Conservation (phyloP, 2,329 filamentous ascomycete genomes). For the Fusarium nanum region DNA sequence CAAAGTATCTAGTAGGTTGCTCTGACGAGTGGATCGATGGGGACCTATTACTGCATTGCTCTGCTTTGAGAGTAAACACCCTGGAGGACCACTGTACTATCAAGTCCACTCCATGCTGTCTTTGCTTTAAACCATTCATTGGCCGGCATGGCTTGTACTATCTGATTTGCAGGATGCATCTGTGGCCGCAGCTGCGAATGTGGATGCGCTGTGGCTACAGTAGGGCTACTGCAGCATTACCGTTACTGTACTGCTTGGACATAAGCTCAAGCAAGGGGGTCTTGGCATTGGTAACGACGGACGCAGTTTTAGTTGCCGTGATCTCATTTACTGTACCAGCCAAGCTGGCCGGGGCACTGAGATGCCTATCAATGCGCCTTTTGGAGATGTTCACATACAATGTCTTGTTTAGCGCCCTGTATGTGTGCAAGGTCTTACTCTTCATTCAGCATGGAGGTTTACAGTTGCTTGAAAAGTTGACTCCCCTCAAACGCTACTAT, state of each 20-base stretch:
- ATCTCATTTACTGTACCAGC: constrained; percentile 5
- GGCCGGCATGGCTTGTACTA: constrained; percentile 28
- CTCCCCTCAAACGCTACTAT: background rate
- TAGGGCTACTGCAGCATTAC: constrained; percentile 19
- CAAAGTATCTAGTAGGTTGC: background rate
- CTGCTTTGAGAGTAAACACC: constrained; percentile 33
- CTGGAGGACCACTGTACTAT: constrained; percentile 28
- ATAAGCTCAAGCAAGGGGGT: constrained; percentile 6
- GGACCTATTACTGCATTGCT: background rate
- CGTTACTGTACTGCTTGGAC: background rate
- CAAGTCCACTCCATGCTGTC: constrained; percentile 23
- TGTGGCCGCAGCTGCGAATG: constrained; percentile 1
- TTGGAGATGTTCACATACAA: background rate
- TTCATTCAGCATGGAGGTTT: background rate
- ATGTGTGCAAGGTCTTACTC: background rate
- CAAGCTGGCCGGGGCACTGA: constrained; percentile 17
- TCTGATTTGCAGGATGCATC: constrained; percentile 23
- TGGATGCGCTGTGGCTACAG: constrained; percentile 24
- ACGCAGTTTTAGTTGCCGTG: constrained; percentile 5
- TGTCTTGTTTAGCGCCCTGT: background rate
- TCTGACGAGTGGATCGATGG: constrained; percentile 8
- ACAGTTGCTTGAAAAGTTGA: constrained; percentile 9
- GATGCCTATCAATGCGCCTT: constrained; percentile 1
- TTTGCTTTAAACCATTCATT: constrained; percentile 38
- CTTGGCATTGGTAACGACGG: constrained; percentile 9